A percentile compares a stretch with the other conserved stretches of the same genome.
Conservation (phyloP, 306 rosid species). For the Heteromeles arbutifolia region DNA sequence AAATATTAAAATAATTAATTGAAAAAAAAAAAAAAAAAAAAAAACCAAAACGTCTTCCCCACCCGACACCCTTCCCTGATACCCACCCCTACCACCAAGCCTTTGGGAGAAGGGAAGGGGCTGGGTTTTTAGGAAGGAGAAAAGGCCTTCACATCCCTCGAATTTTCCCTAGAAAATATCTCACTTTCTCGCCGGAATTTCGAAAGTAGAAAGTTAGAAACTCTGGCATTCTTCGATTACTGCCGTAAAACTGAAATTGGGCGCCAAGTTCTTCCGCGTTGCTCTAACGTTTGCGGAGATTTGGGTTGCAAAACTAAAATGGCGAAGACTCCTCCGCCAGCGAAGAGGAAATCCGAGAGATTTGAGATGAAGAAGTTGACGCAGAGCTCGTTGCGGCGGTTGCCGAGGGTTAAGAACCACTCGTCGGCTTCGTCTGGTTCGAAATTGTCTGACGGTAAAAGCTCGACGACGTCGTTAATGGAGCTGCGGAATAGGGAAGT, state of each 20-base stretch:
- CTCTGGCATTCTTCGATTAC: neutral
- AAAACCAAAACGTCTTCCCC: too few species aligned
- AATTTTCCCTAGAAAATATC: neutral
- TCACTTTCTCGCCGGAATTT: neutral
- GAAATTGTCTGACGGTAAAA: constrained; percentile 22
- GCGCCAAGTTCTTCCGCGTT: neutral
- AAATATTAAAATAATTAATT: too few species aligned
- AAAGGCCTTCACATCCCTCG: too few species aligned
- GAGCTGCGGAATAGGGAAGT: constrained; percentile 23
- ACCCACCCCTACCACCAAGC: too few species aligned
- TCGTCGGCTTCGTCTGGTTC: constrained; percentile 36
- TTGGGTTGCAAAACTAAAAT: neutral
- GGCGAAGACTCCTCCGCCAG: constrained; percentile 18
- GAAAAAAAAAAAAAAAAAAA: too few species aligned
- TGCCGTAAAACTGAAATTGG: neutral
- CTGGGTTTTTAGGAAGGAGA: too few species aligned
- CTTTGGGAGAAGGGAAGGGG: too few species aligned
- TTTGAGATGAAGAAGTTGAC: constrained; percentile 25
- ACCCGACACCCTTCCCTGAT: too few species aligned
- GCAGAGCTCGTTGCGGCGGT: constrained; percentile 50
- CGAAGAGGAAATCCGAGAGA: constrained; percentile 29
- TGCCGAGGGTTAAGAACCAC: constrained; percentile 34
- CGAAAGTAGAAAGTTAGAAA: neutral
- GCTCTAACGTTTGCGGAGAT: neutral
- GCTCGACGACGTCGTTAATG: constrained; percentile 27